A percentile compares a stretch with the other conserved stretches of the same genome.
Conservation (phyloP, 192 early-diverging fungal genomes). For the Backusella luteola region DNA sequence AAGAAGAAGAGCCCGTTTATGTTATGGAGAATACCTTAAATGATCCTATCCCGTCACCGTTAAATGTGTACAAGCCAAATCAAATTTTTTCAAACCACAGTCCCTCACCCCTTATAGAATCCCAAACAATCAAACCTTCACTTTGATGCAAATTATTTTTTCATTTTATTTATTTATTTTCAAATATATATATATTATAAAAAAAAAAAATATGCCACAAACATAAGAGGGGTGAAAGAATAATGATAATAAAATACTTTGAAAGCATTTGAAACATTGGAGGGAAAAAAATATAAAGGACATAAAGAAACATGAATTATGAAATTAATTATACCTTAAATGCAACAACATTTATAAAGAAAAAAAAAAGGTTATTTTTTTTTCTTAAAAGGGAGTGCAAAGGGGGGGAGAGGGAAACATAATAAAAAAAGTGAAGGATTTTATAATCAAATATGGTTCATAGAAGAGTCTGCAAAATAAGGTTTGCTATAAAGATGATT, state of each 20-base stretch:
- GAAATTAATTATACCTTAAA: constrained; percentile 3
- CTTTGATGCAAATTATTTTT: not conserved
- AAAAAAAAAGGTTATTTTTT: not conserved
- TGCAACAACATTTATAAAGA: not conserved
- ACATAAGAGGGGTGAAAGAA: not conserved
- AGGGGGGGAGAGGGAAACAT: not conserved
- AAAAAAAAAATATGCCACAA: constrained; percentile 1
- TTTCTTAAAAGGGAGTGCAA: not conserved
- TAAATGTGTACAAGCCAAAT: not conserved
- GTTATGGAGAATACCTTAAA: not conserved
- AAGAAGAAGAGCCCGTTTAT: not conserved
- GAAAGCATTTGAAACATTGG: not conserved
- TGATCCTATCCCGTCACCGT: not conserved
- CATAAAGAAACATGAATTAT: not conserved
- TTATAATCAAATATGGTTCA: not conserved
- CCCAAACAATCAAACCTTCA: not conserved
- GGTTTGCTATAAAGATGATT: not conserved
- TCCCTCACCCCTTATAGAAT: not conserved
- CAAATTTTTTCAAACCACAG: not conserved
- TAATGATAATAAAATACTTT: not conserved
- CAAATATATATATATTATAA: not conserved
- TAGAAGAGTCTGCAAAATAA: not conserved
- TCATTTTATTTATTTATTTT: not conserved
- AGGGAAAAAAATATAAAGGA: not conserved
- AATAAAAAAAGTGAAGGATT: not conserved